phyloP scores from a whole-genome alignment of 345 rosid species.

The Triadica sebifera region DNA sequence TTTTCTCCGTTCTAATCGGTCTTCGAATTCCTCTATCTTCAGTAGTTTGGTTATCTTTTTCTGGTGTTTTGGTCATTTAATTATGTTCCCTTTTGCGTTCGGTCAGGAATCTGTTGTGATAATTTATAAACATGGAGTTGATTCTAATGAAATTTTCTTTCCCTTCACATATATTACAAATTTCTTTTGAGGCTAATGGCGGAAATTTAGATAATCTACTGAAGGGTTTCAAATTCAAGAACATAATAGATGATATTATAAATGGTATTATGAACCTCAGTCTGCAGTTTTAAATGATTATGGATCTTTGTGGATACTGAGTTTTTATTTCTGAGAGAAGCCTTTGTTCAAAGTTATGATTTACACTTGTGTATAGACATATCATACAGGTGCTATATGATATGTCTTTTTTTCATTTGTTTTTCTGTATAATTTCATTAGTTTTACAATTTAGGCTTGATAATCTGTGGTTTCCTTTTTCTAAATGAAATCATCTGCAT shows the following conservation, averaged over 20 bases:
- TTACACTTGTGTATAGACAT: too few species aligned
- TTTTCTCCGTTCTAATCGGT: neutral
- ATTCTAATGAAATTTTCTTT: neutral
- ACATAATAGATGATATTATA: neutral
- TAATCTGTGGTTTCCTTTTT: neutral
- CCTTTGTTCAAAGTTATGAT: neutral
- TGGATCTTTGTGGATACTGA: neutral
- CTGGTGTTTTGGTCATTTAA: neutral
- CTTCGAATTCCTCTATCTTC: neutral
- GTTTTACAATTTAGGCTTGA: neutral
- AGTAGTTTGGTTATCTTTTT: neutral
- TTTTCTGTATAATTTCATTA: neutral
- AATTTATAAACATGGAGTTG: too few species aligned
- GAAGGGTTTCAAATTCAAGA: neutral
- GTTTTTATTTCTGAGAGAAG: neutral
- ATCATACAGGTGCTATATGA: too few species aligned
- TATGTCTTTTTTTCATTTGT: neutral
- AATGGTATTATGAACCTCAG: neutral
- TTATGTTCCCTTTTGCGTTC: neutral
- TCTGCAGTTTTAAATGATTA: neutral
- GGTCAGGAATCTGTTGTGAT: too few species aligned
- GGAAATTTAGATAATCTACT: neutral
- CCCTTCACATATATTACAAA: neutral
- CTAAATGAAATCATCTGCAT: neutral
- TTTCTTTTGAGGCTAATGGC: neutral